Conservation (phyloP, 2,329 filamentous ascomycete genomes). For the Kalaharituber pfeilii region DNA sequence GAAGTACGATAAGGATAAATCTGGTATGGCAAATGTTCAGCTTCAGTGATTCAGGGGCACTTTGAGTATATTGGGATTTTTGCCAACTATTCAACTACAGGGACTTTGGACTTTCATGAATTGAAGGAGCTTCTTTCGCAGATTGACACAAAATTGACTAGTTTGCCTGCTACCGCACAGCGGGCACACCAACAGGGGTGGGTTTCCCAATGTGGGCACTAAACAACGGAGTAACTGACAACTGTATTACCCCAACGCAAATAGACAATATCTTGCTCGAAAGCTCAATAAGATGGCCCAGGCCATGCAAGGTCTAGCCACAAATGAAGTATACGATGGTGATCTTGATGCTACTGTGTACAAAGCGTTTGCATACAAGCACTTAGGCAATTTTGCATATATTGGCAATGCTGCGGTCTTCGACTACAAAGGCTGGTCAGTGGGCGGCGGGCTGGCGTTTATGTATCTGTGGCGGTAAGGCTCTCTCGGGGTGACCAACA, state of each 20-base stretch:
- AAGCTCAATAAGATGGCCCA: slow-evolving; percentile 88
- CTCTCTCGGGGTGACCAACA: neutral
- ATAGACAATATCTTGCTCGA: slow-evolving; percentile 56
- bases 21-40: too few relatives aligned
- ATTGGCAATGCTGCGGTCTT: slow-evolving; percentile 94
- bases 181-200: slow-evolving; percentile 82
- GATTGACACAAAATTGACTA: slow-evolving; percentile 89
- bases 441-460: slow-evolving; percentile 71
- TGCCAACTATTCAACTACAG: neutral
- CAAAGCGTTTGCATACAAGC: slow-evolving; percentile 84
- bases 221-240: neutral
- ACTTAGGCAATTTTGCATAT: slow-evolving; percentile 83
- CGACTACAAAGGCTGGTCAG: slow-evolving; percentile 62
- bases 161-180: slow-evolving; percentile 84
- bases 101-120: slow-evolving; percentile 80
- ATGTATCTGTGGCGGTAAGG: slow-evolving; percentile 87
- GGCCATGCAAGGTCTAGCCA: slow-evolving; percentile 52
- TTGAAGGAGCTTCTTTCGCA: slow-evolving; percentile 72
- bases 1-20: slow-evolving; percentile 83
- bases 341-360: slow-evolving; percentile 86
- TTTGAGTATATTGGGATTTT: neutral
- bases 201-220: too few relatives aligned
- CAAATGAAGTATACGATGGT: slow-evolving; percentile 71
- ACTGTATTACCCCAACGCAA: too few relatives aligned
- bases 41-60: too few relatives aligned